Evolutionary conservation across 768 basidiomycete genomes (phyloP).

Genomic region (Rhizopogon roseolus): DNA sequence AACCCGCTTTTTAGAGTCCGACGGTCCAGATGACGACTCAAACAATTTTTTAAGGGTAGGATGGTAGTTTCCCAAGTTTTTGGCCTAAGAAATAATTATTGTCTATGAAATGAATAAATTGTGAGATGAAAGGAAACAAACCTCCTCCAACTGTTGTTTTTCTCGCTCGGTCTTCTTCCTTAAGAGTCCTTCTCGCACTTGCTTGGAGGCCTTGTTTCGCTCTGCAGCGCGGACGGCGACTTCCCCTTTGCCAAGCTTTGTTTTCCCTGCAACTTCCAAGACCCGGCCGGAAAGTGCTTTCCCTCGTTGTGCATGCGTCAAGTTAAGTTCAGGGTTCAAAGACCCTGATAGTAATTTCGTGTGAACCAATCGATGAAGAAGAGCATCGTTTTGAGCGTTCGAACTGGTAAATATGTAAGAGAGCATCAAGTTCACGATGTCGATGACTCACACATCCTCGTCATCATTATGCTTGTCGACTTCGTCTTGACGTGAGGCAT

Average conservation of each 20-base stretch:
- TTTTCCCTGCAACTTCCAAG: constrained; percentile 62
- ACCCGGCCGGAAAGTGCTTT: constrained; percentile 78
- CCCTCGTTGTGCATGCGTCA: constrained; percentile 61
- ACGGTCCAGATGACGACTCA: constrained; percentile 28
- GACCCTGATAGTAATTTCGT: constrained; percentile 77
- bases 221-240: constrained; percentile 53
- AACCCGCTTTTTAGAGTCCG: constrained; percentile 41
- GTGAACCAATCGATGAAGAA: constrained; percentile 76
- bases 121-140: constrained; percentile 19
- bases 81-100: constrained; percentile 48
- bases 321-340: constrained; percentile 51
- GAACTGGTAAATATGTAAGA: constrained; percentile 40
- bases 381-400: constrained; percentile 71
- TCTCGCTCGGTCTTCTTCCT: constrained; percentile 57
- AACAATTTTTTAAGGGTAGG: constrained; percentile 69
- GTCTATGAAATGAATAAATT: background rate
- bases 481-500: constrained; percentile 13
- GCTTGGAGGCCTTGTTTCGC: constrained; percentile 66
- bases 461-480: background rate
- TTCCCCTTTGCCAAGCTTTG: constrained; percentile 75
- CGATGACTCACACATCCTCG: background rate
- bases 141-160: constrained; percentile 62
- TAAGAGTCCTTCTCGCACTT: constrained; percentile 63
- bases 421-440: background rate
- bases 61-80: constrained; percentile 82